Base-by-base conservation (phyloP, 2,329 filamentous ascomycete genomes). In the Sodiomyces alkalinus region DNA sequence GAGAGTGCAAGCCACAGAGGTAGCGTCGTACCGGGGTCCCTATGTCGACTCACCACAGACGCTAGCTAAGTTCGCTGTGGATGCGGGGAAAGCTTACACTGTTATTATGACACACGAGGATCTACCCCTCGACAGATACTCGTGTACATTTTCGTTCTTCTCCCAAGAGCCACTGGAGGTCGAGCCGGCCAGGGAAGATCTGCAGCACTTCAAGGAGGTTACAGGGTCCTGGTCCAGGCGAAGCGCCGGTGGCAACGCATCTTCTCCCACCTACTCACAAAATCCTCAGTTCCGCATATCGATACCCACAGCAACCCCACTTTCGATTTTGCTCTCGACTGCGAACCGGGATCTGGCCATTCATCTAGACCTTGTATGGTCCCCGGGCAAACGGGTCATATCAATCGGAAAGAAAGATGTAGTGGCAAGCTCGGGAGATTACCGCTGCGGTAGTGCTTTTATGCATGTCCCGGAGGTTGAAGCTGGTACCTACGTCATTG, bases 31-130 rank as follows among this genome's bases (percentile, higher is more conserved):
- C 41, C 73, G 78, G 19, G 80, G 79, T 1, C 80, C 82, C n/a
- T 93, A 82, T 37, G 83, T 96, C 19, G 87, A 94, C 51, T 92
- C 86, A 3, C 85, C 85, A 2, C 92, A 96, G 49, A 92, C 81
- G 1, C 68, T 98, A 6, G 71, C 92, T 24, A 75, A 79, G 33
- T 65, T 92, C 4, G 39, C 48, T 8, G 40, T 48, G 5, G 39
- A 40, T 18, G 53, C 58, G 4, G 48, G 47, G n/a, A 56, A 49
- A 25, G 42, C 45, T 4, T 68, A 67, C 39, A 68, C 64, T 1
- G 57, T 80, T 5, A 80, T 86, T 6, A 61, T 85, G 17, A 77
- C 83, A 11, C 79, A 92, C 41, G 76, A 92, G 42, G 75, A 78
- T 20, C 64, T 96, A 4, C 77, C 80, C 2, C 56, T 78, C 4